Conservation (phyloP, 2,329 filamentous ascomycete species). For the Tothia fuscella region DNA sequence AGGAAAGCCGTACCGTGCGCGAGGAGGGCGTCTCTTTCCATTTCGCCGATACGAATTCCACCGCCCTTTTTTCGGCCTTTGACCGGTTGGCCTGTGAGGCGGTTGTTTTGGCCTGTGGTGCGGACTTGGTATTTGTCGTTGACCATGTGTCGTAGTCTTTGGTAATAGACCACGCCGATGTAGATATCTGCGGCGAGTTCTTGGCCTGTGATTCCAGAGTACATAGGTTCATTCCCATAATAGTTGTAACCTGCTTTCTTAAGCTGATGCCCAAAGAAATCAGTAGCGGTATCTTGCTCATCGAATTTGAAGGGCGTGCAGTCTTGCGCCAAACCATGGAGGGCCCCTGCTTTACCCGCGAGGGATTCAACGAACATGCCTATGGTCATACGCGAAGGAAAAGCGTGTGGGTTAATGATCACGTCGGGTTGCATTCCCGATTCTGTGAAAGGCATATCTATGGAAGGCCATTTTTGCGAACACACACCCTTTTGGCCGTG, state of each 20-base stretch:
- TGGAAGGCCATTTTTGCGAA: conserved; percentile 87
- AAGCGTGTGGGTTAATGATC: conserved; percentile 99
- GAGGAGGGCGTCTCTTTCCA: conserved; percentile 92
- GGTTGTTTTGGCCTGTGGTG: conserved; percentile 85
- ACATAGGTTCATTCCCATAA: conserved; percentile 97
- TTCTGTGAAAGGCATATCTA: conserved; percentile 95
- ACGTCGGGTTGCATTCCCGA: conserved; percentile 92
- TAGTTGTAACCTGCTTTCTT: conserved; percentile 95
- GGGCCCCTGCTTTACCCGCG: conserved; percentile 83
- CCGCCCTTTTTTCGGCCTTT: conserved; percentile 93
- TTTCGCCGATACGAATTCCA: conserved; percentile 97
- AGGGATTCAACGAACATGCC: conserved; percentile 98
- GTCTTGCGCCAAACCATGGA: conserved; percentile 94
- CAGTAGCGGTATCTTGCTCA: conserved; percentile 79
- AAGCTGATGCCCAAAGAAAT: conserved; percentile 94
- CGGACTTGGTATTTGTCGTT: conserved; percentile 99
- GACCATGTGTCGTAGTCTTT: conserved; percentile 96
- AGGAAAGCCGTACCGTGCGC: conserved; percentile 93
- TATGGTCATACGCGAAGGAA: conserved; percentile 98
- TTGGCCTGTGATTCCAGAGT: conserved; percentile 90
- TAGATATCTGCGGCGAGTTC: conserved; percentile 94
- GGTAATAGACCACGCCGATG: conserved; percentile 95
- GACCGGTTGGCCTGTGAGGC: conserved; percentile 87
- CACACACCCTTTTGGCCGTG: conserved; percentile 97
- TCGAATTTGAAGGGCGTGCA: conserved; percentile 91